Evolutionary conservation across 768 basidiomycete genomes (phyloP), one percentile per base, ranked within the genome.

Genomic region (Phlegmacium glaucopus): DNA sequence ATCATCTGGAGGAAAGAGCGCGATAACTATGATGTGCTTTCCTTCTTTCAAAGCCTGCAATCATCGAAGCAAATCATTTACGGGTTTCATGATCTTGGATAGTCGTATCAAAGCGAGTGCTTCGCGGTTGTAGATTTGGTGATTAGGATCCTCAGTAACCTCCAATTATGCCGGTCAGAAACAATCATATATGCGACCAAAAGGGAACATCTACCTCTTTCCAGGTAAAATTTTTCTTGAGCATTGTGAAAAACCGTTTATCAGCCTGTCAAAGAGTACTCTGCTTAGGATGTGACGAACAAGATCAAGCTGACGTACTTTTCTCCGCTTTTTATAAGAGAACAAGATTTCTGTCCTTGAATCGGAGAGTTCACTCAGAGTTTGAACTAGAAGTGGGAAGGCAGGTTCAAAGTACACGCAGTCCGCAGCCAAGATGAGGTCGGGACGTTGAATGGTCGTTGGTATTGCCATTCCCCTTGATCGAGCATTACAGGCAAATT

Each of bases 361-460:
- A 16, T 74, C 70, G 1, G 77, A 71, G 30, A 95, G 77, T 37
- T 85, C 78, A 28, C 70, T 74, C 27, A 97, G 72, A 0, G 93
- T 94, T 53, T 83, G 66, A 2, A 94, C 87, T 1, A 97, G 79
- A 10, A 94, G 76, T 7, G 92, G 87, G 58, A 96, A 97, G 0
- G 90, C 83, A 10, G 92, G 90, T 66, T 96, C 94, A 54, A 91
- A 93, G 69, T 97, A 97, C 8, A 97, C 93, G 56, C 94, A 97
- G 60, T 97, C 94, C 1, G 94, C 94, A 2, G 90, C 91, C 4
- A 97, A 77, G 48, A 97, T 77, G 18, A 95, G 44, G 58, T 90
- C 82, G 6, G 83, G 77, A 4, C 59, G 63, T 11, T 65, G 70
- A 36, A 80, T 58, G 68, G 70, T 35, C 55, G 55, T 25, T 8